phyloP scores from a whole-genome alignment of 805 yeast species.

The Teunomyces aglyptinius region DNA sequence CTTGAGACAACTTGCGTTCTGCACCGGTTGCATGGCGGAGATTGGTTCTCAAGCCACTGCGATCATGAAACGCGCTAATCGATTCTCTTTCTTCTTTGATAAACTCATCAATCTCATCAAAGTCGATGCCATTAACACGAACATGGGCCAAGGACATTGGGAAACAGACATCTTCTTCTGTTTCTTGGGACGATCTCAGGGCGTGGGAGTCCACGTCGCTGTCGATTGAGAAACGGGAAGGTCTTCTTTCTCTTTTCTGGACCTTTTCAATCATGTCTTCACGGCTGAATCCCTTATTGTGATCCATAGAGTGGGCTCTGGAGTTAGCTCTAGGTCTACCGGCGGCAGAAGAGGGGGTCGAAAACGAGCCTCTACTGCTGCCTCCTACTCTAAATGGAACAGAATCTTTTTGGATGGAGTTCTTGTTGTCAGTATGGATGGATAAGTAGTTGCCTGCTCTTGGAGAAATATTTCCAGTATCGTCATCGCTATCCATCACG shows the following conservation, averaged over 20 bases:
- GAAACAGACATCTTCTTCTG: constrained; percentile 97
- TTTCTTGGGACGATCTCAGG: constrained; percentile 79
- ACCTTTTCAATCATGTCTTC: constrained; percentile 6
- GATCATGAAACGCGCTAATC: constrained; percentile 23
- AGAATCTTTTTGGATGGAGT: not conserved
- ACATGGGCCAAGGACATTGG: constrained; percentile 88
- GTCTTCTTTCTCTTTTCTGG: constrained; percentile 29
- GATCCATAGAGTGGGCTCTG: constrained; percentile 22
- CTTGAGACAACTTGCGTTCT: constrained; percentile 20
- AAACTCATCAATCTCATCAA: constrained; percentile 85
- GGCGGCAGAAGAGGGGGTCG: constrained; percentile 6
- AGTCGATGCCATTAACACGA: constrained; percentile 75
- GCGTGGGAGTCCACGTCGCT: constrained; percentile 71
- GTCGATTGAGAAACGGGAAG: constrained; percentile 44
- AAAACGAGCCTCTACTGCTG: not conserved
- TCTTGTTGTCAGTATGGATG: not conserved
- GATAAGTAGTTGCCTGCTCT: constrained; percentile 12
- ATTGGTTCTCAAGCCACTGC: constrained; percentile 3
- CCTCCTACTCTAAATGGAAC: not conserved
- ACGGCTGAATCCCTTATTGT: constrained; percentile 26
- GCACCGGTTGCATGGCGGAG: not conserved
- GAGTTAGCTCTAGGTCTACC: constrained; percentile 14
- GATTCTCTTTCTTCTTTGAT: constrained; percentile 59
- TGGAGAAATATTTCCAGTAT: constrained; percentile 6
- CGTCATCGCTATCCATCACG: constrained; percentile 16